Percentiles rank a stretch among this genome's conserved stretches.
These are phyloP conservation scores for Salix koriyanagi DNA, from an alignment of 345 rosid genomes.

Conservation along the genomic window DNA sequence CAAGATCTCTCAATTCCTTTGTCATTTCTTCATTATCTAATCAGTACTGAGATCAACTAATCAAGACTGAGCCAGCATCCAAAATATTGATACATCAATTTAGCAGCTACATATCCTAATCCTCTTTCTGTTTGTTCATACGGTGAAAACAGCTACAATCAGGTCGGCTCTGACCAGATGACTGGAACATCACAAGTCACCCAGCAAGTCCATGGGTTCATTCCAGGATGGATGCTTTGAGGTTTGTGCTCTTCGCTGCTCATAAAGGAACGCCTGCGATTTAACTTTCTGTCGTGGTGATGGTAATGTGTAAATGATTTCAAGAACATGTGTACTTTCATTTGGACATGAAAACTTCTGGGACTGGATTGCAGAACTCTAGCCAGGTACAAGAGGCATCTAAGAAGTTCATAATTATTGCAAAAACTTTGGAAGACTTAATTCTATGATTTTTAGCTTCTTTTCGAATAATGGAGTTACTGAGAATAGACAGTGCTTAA, in stretches of 20 bases:
- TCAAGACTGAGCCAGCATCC: not conserved
- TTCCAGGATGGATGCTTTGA: slow-evolving; percentile 99
- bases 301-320: slow-evolving; percentile 33
- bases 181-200: slow-evolving; percentile 39
- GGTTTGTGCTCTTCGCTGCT: slow-evolving; percentile 8
- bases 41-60: not conserved
- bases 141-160: slow-evolving; percentile 47
- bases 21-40: not conserved
- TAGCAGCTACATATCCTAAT: not conserved
- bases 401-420: slow-evolving; percentile 15
- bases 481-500: not conserved
- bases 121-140: not conserved
- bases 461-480: not conserved
- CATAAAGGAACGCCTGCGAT: not conserved
- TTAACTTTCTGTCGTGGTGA: slow-evolving; percentile 17
- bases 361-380: not conserved
- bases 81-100: not conserved
- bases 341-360: not conserved
- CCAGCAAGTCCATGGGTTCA: slow-evolving; percentile 72
- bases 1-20: not conserved
- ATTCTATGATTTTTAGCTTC: not conserved
- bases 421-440: not conserved
- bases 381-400: slow-evolving; percentile 13
- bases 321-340: slow-evolving; percentile 16
- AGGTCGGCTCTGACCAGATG: slow-evolving; percentile 68